These are phyloP conservation scores for Lentinula aciculospora DNA, from an alignment of 768 basidiomycete species.

Conservation along the genomic window DNA sequence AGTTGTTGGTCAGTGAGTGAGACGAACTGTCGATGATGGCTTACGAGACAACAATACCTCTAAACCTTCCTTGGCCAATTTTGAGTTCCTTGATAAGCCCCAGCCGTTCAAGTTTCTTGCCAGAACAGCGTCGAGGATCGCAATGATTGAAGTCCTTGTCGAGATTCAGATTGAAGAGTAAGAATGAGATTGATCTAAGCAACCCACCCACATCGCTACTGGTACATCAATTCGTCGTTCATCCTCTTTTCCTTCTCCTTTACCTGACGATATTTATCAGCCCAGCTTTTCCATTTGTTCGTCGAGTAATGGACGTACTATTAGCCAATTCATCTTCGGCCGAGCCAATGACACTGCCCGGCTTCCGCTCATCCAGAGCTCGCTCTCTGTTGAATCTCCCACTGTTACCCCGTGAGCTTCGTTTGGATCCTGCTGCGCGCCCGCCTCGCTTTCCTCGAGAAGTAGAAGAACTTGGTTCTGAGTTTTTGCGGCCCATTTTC, in stretches of 20 bases:
- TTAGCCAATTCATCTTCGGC: slow-evolving; percentile 31
- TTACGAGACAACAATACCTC: slow-evolving; percentile 92
- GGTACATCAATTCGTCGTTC: slow-evolving; percentile 54
- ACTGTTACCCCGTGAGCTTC: slow-evolving; percentile 15
- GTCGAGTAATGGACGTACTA: slow-evolving; percentile 10
- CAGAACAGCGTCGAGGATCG: slow-evolving; percentile 48
- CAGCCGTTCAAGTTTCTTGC: slow-evolving; percentile 85
- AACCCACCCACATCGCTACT: slow-evolving; percentile 93
- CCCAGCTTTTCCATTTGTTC: not conserved
- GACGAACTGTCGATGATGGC: slow-evolving; percentile 21
- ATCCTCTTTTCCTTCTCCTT: slow-evolving; percentile 16
- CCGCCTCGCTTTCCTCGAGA: slow-evolving; percentile 29
- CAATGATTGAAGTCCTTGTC: slow-evolving; percentile 94
- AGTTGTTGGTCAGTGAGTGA: not conserved
- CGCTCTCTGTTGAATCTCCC: slow-evolving; percentile 14
- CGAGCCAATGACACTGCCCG: slow-evolving; percentile 54
- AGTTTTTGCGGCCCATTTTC: slow-evolving; percentile 40
- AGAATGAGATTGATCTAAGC: not conserved
- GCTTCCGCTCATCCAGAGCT: slow-evolving; percentile 26
- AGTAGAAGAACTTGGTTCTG: slow-evolving; percentile 11
- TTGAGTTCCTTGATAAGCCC: slow-evolving; percentile 80
- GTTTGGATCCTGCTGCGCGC: slow-evolving; percentile 25
- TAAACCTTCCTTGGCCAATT: slow-evolving; percentile 73
- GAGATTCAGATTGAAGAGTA: not conserved
- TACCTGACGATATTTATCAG: not conserved